phyloP scores from a whole-genome alignment of 2,329 filamentous ascomycete genomes.

The Akanthomyces muscarius region DNA sequence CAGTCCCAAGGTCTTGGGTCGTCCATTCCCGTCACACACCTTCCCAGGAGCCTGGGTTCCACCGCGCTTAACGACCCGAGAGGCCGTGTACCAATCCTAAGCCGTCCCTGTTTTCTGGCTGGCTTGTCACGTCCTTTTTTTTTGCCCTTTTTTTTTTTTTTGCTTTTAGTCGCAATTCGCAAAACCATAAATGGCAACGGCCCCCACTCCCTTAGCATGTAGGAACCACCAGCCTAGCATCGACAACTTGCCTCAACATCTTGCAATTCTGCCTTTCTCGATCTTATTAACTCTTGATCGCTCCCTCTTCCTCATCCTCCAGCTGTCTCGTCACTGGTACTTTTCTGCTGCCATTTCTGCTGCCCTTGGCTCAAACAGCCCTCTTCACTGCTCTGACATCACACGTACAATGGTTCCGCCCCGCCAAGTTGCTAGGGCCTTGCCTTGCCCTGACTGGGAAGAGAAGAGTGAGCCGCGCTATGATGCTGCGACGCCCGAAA shows the following conservation, averaged over 20 bases:
- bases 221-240: conserved; percentile 5
- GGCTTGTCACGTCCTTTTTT: conserved; percentile 21
- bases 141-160: conserved; percentile 12
- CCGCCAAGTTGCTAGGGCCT: neutral
- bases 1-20: conserved; percentile 22
- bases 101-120: conserved; percentile 10
- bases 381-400: neutral
- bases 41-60: conserved; percentile 15
- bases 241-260: neutral
- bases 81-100: conserved; percentile 15
- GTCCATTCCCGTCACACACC: conserved; percentile 20
- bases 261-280: neutral
- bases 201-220: conserved; percentile 25
- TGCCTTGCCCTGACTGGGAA: neutral
- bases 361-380: neutral
- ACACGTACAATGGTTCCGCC: conserved; percentile 15
- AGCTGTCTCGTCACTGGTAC: neutral
- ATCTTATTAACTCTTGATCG: neutral
- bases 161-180: conserved; percentile 18
- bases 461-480: neutral
- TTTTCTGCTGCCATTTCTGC: neutral
- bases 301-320: neutral
- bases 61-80: conserved; percentile 14
- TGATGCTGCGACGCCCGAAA: neutral
- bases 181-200: conserved; percentile 34